Evolutionary conservation across 352 stramenopile genomes (phyloP), one percentile per base, ranked within the genome.

Genomic region (Phytophthora sansomeana): DNA sequence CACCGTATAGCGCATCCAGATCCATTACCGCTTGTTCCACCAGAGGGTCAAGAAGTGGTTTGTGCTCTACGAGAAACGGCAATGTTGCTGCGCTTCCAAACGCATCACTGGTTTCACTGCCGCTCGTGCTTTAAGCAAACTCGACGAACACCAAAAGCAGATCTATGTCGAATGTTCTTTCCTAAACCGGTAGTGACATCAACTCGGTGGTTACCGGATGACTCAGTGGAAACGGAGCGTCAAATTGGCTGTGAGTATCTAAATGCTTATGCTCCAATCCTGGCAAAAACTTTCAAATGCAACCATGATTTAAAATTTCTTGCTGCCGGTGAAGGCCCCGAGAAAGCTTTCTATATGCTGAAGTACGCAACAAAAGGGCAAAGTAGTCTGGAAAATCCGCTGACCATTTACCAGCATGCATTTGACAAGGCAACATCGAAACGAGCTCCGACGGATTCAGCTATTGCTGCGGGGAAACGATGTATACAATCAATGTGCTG

Each of bases 401-500:
- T 59, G 1, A 39, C 52, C 9, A 59, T 59, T 14, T 42, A 51
- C 26, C 30, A 8, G 6, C 39, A 59, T 17, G 52, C 52, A 0
- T 59, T 59, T 50, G 13, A 59, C 28, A 49, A 50, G 36, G 52
- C 52, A 9, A n/a, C n/a, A n/a, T 32, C 6, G n/a, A 50, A 59
- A 50, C 36, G 17, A 50, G 26, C 16, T 29, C 0, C 9, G 9
- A 21, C 26, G 2, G 16, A 21, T 8, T 41, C 36, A 14, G 26
- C 38, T 6, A n/a, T 43, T n/a, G 24, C 32, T 8, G 39, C 38
- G 13, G 52, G 38, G 4, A 59, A 59, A 32, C n/a, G 28, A 49
- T 59, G 52, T 29, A 50, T 59, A 30, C 52, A 59, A 38, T 59
- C 52, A 9, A 51, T 59, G 52, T 59, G 52, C n/a, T 59, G 52